These are phyloP conservation scores for Fusarium dlaminii DNA, from an alignment of 2,329 filamentous ascomycete genomes.

Conservation along the genomic window DNA sequence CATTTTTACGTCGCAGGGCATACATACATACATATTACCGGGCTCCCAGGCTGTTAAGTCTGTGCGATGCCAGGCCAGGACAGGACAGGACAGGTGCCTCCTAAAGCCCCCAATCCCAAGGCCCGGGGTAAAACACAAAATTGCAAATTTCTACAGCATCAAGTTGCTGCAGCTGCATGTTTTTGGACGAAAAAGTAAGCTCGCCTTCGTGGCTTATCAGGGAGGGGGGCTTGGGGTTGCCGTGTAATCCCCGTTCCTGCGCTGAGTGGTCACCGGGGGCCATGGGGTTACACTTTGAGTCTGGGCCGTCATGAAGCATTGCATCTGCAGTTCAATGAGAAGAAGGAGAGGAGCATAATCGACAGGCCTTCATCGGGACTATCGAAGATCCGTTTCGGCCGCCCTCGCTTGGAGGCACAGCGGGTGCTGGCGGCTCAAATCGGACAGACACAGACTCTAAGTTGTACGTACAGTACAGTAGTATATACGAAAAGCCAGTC, in stretches of 20 bases:
- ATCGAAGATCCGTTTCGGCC: conserved; percentile 31
- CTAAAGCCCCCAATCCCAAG: background rate
- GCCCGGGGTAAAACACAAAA: background rate
- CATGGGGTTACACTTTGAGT: conserved; percentile 9
- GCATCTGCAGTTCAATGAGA: conserved; percentile 2
- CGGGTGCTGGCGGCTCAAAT: conserved; percentile 33
- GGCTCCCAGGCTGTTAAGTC: conserved; percentile 17
- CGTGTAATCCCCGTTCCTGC: conserved; percentile 19
- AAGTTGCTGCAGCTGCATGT: conserved; percentile 38
- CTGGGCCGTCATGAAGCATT: conserved; percentile 6
- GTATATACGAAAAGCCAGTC: background rate
- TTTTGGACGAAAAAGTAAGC: conserved; percentile 33
- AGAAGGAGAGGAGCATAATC: conserved; percentile 1
- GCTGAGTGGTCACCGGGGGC: conserved; percentile 22
- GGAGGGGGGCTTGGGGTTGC: conserved; percentile 14
- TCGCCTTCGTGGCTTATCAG: conserved; percentile 21
- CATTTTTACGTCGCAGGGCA: conserved; percentile 17
- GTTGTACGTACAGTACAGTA: background rate
- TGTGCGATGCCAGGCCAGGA: conserved; percentile 21
- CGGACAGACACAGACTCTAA: background rate
- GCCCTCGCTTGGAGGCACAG: conserved; percentile 22
- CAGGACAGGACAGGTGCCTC: background rate
- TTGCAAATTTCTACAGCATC: conserved; percentile 14
- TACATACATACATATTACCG: background rate
- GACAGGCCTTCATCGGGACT: conserved; percentile 18